Percentiles rank a stretch among this genome's conserved stretches.
Conservation (phyloP, 2,329 filamentous ascomycete genomes). For the Claviceps sorghi region DNA sequence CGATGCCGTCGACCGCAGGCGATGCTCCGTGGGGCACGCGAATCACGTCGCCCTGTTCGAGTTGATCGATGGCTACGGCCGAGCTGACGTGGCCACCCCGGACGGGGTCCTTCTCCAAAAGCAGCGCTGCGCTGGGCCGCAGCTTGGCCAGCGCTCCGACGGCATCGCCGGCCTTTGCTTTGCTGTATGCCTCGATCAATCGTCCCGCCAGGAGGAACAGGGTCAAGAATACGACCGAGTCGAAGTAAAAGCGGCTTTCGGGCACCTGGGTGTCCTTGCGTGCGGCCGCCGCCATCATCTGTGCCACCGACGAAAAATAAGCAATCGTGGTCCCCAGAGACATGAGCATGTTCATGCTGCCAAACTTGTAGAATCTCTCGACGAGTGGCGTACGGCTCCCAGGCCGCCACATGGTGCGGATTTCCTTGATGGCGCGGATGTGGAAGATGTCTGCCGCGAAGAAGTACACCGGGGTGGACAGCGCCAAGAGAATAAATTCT, state of each 20-base stretch:
- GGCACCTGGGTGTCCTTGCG: constrained; percentile 23
- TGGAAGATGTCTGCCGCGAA: constrained; percentile 81
- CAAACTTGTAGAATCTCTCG: constrained; percentile 76
- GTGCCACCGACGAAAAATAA: constrained; percentile 67
- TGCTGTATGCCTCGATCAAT: constrained; percentile 80
- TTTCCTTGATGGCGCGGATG: constrained; percentile 59
- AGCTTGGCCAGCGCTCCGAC: constrained; percentile 67
- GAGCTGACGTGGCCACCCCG: constrained; percentile 21
- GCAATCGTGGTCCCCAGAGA: constrained; percentile 78
- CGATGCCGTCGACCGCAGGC: constrained; percentile 65
- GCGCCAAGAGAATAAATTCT: constrained; percentile 65
- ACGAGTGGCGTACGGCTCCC: constrained; percentile 59
- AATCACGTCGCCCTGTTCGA: constrained; percentile 63
- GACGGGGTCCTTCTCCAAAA: constrained; percentile 38
- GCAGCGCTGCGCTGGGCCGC: constrained; percentile 58
- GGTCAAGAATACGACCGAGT: constrained; percentile 83
- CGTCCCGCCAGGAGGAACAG: constrained; percentile 66
- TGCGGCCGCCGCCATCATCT: constrained; percentile 52
- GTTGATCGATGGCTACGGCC: constrained; percentile 45
- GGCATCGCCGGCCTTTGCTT: constrained; percentile 77
- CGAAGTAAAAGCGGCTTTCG: constrained; percentile 59
- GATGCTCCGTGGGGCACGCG: constrained; percentile 66
- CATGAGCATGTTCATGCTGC: constrained; percentile 92
- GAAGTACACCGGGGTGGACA: constrained; percentile 78
- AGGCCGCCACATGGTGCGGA: constrained; percentile 61